Evolutionary conservation across 1,284 basidiomycete species (phyloP).

Genomic region (Schizophyllum amplum): DNA sequence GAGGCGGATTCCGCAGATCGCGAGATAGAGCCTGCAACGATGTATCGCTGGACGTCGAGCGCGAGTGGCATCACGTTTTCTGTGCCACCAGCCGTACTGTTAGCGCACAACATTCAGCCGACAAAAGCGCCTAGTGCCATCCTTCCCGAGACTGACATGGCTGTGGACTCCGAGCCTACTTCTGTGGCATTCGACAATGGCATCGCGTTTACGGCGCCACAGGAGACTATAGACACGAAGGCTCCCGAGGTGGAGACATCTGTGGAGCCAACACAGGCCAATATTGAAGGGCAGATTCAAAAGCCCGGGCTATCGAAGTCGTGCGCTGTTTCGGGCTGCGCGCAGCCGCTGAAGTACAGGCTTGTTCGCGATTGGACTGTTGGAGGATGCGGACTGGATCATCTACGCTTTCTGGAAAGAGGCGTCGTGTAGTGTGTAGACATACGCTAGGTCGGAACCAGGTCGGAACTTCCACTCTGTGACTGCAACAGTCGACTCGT

Average conservation of each 20-base stretch:
- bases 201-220: too few relatives aligned
- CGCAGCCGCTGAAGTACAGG: not conserved
- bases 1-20: not conserved
- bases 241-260: too few relatives aligned
- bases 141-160: not conserved
- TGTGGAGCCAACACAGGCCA: too few relatives aligned
- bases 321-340: not conserved
- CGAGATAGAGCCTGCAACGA: not conserved
- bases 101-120: not conserved
- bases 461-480: too few relatives aligned
- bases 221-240: too few relatives aligned
- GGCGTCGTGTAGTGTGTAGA: too few relatives aligned
- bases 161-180: too few relatives aligned
- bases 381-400: not conserved
- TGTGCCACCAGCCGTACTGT: not conserved
- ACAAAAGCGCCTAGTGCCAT: not conserved
- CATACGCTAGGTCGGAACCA: too few relatives aligned
- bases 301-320: not conserved
- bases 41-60: constrained; percentile 13
- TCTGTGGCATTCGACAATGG: too few relatives aligned
- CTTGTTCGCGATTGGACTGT: not conserved
- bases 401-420: not conserved
- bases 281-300: too few relatives aligned
- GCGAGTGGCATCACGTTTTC: constrained; percentile 2
- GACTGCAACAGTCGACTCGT: too few relatives aligned